Evolutionary conservation across 2,329 filamentous ascomycete species (phyloP).

Genomic region (Clarireedia paspali): DNA sequence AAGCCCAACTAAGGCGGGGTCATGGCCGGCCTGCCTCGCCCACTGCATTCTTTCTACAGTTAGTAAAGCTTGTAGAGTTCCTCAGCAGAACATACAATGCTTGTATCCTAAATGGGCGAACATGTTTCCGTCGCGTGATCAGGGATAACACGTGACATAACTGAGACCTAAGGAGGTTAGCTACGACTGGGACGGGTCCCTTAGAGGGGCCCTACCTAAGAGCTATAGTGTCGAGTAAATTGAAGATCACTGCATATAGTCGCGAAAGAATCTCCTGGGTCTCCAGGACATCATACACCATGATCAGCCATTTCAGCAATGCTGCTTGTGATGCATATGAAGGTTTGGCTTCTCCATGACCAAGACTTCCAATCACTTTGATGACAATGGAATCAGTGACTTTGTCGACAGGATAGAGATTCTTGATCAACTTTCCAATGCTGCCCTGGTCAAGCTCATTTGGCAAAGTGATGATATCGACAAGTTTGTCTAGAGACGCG

Average conservation of each 20-base stretch:
- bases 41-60: slow-evolving; percentile 42
- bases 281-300: slow-evolving; percentile 65
- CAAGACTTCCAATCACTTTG: slow-evolving; percentile 64
- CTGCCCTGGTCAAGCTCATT: slow-evolving; percentile 71
- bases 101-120: slow-evolving; percentile 77
- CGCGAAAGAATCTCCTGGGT: slow-evolving; percentile 55
- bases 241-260: slow-evolving; percentile 71
- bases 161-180: slow-evolving; percentile 22
- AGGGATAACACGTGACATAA: slow-evolving; percentile 73
- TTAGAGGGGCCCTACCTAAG: slow-evolving; percentile 45
- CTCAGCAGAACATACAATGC: slow-evolving; percentile 45
- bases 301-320: slow-evolving; percentile 70
- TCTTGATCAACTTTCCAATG: slow-evolving; percentile 59
- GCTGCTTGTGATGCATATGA: slow-evolving; percentile 60
- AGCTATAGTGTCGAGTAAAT: slow-evolving; percentile 71
- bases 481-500: slow-evolving; percentile 50
- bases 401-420: slow-evolving; percentile 63
- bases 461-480: slow-evolving; percentile 59
- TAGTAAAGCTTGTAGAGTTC: not conserved
- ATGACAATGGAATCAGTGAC: slow-evolving; percentile 55
- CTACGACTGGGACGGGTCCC: not conserved
- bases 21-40: slow-evolving; percentile 57
- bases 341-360: slow-evolving; percentile 69
- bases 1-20: slow-evolving; percentile 65
- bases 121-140: slow-evolving; percentile 73